These are phyloP conservation scores for Thermomucor indicae-seudaticae DNA, from an alignment of 371 early-diverging fungal genomes.

Conservation along the genomic window DNA sequence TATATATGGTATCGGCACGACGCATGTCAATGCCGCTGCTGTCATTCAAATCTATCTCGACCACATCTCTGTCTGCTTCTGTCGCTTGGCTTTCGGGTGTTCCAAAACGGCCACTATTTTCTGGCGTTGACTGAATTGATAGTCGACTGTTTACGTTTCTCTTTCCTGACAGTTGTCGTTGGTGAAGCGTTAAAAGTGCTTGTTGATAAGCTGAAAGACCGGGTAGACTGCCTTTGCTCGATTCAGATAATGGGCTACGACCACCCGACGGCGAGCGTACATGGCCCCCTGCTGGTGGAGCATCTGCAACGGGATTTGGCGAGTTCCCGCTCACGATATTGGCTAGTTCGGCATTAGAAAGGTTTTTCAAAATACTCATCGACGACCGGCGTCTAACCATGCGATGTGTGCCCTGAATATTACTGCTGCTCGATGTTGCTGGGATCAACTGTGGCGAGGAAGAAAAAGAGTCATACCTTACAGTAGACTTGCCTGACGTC, in stretches of 20 bases:
- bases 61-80: conserved; percentile 24
- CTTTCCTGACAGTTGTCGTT: conserved; percentile 17
- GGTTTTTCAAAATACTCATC: conserved; percentile 23
- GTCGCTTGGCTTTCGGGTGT: neutral
- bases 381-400: conserved; percentile 22
- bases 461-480: too few relatives aligned
- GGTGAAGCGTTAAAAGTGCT: conserved; percentile 15
- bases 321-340: conserved; percentile 23
- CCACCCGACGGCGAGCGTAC: neutral
- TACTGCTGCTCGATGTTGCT: neutral
- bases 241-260: conserved; percentile 1
- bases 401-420: too few relatives aligned
- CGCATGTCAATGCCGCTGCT: neutral
- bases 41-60: conserved; percentile 22
- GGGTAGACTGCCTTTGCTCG: neutral
- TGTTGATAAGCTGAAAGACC: conserved; percentile 18
- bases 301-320: conserved; percentile 22
- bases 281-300: conserved; percentile 4
- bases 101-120: neutral
- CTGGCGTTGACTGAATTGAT: conserved; percentile 1
- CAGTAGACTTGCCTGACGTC: too few relatives aligned
- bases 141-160: conserved; percentile 8
- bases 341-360: conserved; percentile 23
- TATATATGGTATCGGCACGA: too few relatives aligned
- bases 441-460: neutral